Conservation (phyloP, 1,284 basidiomycete genomes). For the Ganoderma leucocontextum region DNA sequence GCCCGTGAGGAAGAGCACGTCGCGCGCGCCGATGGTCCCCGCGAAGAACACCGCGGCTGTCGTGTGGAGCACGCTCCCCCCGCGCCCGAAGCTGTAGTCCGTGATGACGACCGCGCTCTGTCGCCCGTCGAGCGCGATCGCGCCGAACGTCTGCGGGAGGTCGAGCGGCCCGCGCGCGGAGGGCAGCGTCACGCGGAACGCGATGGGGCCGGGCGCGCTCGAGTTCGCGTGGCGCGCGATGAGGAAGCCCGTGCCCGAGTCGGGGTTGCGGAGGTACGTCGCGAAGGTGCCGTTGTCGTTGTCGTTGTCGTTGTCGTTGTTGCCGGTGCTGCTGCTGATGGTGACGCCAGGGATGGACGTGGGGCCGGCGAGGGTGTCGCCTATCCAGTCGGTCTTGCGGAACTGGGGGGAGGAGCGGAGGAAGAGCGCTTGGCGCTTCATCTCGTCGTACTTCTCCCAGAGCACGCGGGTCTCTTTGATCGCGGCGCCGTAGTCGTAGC, state of each 20-base stretch:
- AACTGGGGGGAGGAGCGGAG: conserved; percentile 78
- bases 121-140: conserved; percentile 70
- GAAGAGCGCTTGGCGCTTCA: conserved; percentile 80
- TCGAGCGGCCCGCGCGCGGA: conserved; percentile 58
- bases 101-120: conserved; percentile 78
- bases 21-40: conserved; percentile 68
- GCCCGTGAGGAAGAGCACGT: conserved; percentile 76
- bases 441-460: conserved; percentile 74
- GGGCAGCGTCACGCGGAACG: conserved; percentile 64
- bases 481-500: conserved; percentile 73
- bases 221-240: conserved; percentile 73
- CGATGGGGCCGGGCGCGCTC: conserved; percentile 39
- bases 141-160: conserved; percentile 59
- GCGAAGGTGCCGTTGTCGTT: conserved; percentile 51
- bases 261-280: conserved; percentile 73
- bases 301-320: conserved; percentile 36
- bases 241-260: conserved; percentile 71
- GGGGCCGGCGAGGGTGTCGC: conserved; percentile 54
- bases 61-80: conserved; percentile 63
- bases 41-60: conserved; percentile 76
- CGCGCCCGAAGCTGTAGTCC: conserved; percentile 68
- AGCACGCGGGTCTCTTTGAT: conserved; percentile 75
- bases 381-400: conserved; percentile 80
- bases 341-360: conserved; percentile 54
- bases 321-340: conserved; percentile 58